Evolutionary conservation across 2,329 filamentous ascomycete genomes (phyloP).

Genomic region (Fusarium sororula): DNA sequence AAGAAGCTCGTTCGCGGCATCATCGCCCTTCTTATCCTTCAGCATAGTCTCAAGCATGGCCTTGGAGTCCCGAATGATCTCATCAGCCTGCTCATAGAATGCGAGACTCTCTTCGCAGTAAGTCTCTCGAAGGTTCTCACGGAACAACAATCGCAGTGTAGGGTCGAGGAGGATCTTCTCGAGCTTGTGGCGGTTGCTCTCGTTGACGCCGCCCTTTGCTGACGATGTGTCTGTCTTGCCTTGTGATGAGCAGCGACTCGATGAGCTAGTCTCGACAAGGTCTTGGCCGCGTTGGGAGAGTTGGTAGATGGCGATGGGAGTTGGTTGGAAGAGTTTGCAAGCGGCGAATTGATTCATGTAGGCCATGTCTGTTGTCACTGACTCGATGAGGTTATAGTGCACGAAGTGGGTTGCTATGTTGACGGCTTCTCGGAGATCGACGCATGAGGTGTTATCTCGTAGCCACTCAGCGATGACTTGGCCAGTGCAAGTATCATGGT

Average conservation of each 20-base stretch:
- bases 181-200: conserved; percentile 93
- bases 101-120: conserved; percentile 97
- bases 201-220: conserved; percentile 68
- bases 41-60: conserved; percentile 67
- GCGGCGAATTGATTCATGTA: conserved; percentile 70
- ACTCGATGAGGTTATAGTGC: conserved; percentile 82
- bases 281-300: conserved; percentile 83
- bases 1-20: conserved; percentile 91
- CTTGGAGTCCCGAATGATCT: conserved; percentile 79
- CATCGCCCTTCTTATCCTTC: conserved; percentile 71
- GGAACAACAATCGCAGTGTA: conserved; percentile 86
- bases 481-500: conserved; percentile 88
- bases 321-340: conserved; percentile 79
- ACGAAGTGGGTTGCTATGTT: conserved; percentile 87
- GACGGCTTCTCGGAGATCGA: conserved; percentile 85
- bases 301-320: conserved; percentile 85
- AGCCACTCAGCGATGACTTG: conserved; percentile 91
- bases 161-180: conserved; percentile 93
- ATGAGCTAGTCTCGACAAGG: conserved; percentile 62
- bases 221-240: conserved; percentile 59
- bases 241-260: conserved; percentile 67
- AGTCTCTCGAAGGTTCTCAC: conserved; percentile 92
- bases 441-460: conserved; percentile 95
- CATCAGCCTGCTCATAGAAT: conserved; percentile 93
- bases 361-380: conserved; percentile 73